Conservation (phyloP, 345 rosid genomes). For the Streptanthus diversifolius region DNA sequence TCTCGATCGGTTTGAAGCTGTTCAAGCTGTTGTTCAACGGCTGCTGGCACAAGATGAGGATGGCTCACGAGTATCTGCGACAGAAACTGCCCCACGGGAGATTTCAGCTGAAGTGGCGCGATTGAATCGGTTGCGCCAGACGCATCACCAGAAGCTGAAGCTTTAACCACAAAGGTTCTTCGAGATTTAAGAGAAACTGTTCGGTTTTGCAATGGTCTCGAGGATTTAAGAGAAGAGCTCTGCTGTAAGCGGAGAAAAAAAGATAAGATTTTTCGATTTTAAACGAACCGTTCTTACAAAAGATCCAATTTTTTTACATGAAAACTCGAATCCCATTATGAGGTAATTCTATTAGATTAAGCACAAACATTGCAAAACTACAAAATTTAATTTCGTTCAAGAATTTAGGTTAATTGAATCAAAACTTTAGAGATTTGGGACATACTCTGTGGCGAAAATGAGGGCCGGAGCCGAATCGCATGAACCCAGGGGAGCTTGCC, state of each 20-base stretch:
- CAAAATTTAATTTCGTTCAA: neutral
- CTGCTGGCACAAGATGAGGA: conserved; percentile 95
- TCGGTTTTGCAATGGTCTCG: conserved; percentile 30
- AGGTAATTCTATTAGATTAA: too few relatives aligned
- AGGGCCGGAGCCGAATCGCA: conserved; percentile 32
- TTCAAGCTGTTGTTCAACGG: conserved; percentile 89
- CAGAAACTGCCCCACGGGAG: conserved; percentile 86
- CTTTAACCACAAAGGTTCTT: conserved; percentile 49
- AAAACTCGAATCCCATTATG: neutral
- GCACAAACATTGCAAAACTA: too few relatives aligned
- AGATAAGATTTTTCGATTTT: neutral
- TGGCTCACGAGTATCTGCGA: conserved; percentile 76
- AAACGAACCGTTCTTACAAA: neutral
- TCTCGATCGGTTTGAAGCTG: conserved; percentile 87
- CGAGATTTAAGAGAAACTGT: conserved; percentile 34
- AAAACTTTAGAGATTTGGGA: neutral
- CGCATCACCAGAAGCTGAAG: conserved; percentile 57
- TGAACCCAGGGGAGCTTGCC: conserved; percentile 29
- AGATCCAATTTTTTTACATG: neutral
- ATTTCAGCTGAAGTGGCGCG: conserved; percentile 83
- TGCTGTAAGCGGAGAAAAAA: neutral
- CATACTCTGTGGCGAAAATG: conserved; percentile 38
- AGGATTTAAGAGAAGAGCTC: neutral
- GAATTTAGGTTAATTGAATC: neutral
- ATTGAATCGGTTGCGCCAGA: conserved; percentile 46